Base-by-base conservation (phyloP, 441 rosid species). In the Populus hybrid region DNA sequence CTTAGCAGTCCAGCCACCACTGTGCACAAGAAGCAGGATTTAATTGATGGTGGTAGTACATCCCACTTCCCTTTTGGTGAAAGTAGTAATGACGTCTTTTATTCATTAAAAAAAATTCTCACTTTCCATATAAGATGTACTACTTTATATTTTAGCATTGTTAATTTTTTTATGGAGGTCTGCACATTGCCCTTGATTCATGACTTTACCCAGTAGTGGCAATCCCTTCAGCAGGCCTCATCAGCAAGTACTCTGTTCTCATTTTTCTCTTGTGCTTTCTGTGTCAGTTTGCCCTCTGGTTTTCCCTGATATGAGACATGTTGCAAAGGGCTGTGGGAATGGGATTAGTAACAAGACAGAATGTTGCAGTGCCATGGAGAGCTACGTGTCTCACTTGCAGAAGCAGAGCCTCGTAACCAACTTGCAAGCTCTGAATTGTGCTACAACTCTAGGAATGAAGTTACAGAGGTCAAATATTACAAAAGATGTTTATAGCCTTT, bases 351-450 rank as follows among this genome's bases (percentile, higher is more conserved):
- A 91, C 79, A 84, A 76, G 23, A 82, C 91, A 21, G 91, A 82
- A 61, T 93, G 99, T 84, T 95, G 99, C 18, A 72, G 71, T 50
- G 91, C 95, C 70, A 86, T 93, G 97, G 93, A 86, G 36, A 92
- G 89, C 84, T 93, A 95, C 10, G 87, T 93, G 18, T 87, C 98
- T 74, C 98, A 93, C 87, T 86, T 95, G 82, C 99, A 95, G 76
- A 95, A 93, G 82, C 99, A 95, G 84, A 86, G 89, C 82, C 90
- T 95, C 40, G 84, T 93, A 66, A 95, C 97, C 42, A 95, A 95
- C 86, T 88, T 95, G 87, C 99, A 95, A 80, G 98, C 98, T 71
- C 82, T 93, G 85, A 91, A 95, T 79, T 95, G 99, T 26, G 96
- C 99, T 76, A 84, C 95, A 28, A 87, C 87, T 8, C 82, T 93